Conservation (phyloP, 1,139 yeast genomes). For the Pichia sp. region DNA sequence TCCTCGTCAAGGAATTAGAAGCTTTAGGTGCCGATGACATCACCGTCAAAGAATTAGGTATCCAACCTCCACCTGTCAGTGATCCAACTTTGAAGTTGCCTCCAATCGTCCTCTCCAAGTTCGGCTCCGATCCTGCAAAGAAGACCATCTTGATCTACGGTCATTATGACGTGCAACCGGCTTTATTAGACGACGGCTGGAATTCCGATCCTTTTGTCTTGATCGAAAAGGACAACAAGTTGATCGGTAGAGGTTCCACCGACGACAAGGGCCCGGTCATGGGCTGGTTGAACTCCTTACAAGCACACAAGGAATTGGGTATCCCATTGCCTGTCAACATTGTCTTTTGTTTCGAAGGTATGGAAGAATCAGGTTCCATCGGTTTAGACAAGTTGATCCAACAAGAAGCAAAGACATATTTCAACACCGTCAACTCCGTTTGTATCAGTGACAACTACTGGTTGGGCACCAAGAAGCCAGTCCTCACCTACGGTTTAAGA, state of each 20-base stretch:
- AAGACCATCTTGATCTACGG: conserved; percentile 93
- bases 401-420: conserved; percentile 73
- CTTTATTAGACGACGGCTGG: conserved; percentile 93
- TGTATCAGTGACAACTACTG: conserved; percentile 98
- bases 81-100: conserved; percentile 73
- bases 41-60: conserved; percentile 78
- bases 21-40: conserved; percentile 78
- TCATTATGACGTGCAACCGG: conserved; percentile 99
- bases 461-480: conserved; percentile 97
- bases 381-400: conserved; percentile 86
- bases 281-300: conserved; percentile 92
- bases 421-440: conserved; percentile 87
- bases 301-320: conserved; percentile 85
- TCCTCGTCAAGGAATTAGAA: conserved; percentile 66
- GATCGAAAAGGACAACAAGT: conserved; percentile 57
- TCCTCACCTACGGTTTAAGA: conserved; percentile 94
- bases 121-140: conserved; percentile 75
- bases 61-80: conserved; percentile 82
- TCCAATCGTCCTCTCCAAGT: conserved; percentile 87
- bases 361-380: conserved; percentile 97
- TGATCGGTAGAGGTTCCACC: conserved; percentile 93
- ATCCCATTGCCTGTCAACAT: conserved; percentile 92
- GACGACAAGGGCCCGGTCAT: conserved; percentile 99
- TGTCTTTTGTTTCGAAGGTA: conserved; percentile 93
- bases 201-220: conserved; percentile 83